Base-by-base conservation (phyloP, 1,284 basidiomycete genomes). In the Melampsora americana region DNA sequence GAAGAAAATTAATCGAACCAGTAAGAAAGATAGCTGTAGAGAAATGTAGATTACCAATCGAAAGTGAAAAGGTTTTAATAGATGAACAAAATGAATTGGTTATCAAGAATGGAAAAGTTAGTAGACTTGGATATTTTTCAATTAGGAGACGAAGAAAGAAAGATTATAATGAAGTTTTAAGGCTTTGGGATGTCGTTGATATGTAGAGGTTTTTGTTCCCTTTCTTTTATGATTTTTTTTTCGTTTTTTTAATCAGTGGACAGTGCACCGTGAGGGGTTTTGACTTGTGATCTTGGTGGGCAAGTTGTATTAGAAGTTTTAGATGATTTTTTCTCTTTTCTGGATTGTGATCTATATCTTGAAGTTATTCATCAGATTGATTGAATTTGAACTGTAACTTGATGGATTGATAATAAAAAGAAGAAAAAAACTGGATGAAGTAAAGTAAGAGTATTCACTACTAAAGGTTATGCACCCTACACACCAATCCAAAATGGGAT, bases 161-260 rank as follows among this genome's bases (percentile, higher is more conserved):
- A 78, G 92, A 93, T 80, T 93, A 91, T 91, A 91, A 92, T 80
- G 91, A 92, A 83, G 91, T 88, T 2, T 83, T 92, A 68, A 85
- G 90, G 76, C 82, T 91, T 69, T 91, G 92, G 77, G 91, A 92
- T 79, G 86, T 90, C 79, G 89, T 90, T 7, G 90, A 91, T 66
- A 73, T 73, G 70, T 72, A 56, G 32, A 14, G 16, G 26, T 32
- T 14, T 35, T n/a, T 23, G 18, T 46, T 44, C 64, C 18, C 3
- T 59, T 18, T 68, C 28, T 50, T 39, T 28, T 26, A 23, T 9
- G 14, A 5, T 66, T n/a, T 16, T 26, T 7, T 23, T 50, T 18
- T 32, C 5, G 4, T 18, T 28, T 28, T 60, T 9, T 60, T 42
- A 14, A n/a, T n/a, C n/a, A n/a, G n/a, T n/a, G n/a, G n/a, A n/a